Evolutionary conservation across 257 asterid species (phyloP).

Genomic region (Rhazya stricta): DNA sequence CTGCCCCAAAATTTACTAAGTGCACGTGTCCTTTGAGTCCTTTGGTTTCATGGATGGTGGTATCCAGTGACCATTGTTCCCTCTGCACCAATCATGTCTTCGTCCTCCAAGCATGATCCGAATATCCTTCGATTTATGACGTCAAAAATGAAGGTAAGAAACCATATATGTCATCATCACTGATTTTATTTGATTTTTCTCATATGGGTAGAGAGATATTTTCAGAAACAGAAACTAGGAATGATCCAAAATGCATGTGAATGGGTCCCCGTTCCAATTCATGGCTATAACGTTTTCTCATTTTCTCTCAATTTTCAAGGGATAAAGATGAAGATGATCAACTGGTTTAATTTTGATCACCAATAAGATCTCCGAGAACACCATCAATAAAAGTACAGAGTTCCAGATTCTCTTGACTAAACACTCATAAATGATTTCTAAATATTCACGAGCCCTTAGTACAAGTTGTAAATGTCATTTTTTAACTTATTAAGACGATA

Average conservation of each 20-base stretch:
- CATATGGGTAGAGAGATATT: not conserved
- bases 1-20: not conserved
- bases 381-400: no score
- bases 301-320: not conserved
- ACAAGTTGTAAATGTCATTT: no score
- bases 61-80: not conserved
- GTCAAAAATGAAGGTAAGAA: not conserved
- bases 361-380: not conserved
- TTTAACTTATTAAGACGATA: no score
- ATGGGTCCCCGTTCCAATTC: not conserved
- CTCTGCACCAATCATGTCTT: not conserved
- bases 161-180: no score
- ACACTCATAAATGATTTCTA: no score
- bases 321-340: not conserved
- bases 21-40: constrained; percentile 1
- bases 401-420: no score
- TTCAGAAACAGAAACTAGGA: not conserved
- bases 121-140: not conserved
- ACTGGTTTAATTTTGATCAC: not conserved
- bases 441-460: no score
- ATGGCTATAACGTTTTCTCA: not conserved
- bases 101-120: not conserved
- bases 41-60: not conserved
- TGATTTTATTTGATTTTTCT: not conserved
- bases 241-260: not conserved